Percentiles rank a stretch among this genome's conserved stretches.
Conservation (phyloP, 2,329 filamentous ascomycete species). For the Madurella fahalii region DNA sequence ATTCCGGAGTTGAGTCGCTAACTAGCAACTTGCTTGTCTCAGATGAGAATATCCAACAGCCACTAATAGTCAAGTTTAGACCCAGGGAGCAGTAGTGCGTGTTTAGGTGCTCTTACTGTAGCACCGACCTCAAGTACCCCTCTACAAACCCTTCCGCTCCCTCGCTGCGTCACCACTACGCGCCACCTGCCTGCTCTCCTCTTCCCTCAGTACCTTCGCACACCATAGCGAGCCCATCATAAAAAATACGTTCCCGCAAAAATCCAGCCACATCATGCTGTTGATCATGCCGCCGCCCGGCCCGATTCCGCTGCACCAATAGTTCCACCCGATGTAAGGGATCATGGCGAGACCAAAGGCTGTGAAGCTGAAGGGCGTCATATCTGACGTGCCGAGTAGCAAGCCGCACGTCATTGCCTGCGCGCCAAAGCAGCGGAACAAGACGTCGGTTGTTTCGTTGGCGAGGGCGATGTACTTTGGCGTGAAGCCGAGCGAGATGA, state of each 20-base stretch:
- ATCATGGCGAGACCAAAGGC: conserved; percentile 23
- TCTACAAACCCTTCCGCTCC: background rate
- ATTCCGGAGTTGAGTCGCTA: background rate
- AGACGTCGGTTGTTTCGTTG: conserved; percentile 17
- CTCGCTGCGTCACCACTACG: too few relatives aligned
- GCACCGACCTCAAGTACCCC: too few relatives aligned
- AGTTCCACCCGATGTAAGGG: conserved; percentile 20
- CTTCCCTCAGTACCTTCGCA: conserved; percentile 16
- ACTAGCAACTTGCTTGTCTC: too few relatives aligned
- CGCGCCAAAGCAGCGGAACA: conserved; percentile 21
- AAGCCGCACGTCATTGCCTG: conserved; percentile 25
- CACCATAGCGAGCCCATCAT: conserved; percentile 20
- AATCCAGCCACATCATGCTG: conserved; percentile 19
- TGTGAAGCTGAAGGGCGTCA: conserved; percentile 22
- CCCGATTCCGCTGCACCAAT: conserved; percentile 18
- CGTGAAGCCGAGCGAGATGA: conserved; percentile 20
- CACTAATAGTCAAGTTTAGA: too few relatives aligned
- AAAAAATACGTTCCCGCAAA: conserved; percentile 21
- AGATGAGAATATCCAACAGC: too few relatives aligned
- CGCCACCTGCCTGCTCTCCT: conserved; percentile 8
- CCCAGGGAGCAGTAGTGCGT: too few relatives aligned
- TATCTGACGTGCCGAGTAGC: too few relatives aligned
- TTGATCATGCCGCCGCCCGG: conserved; percentile 17
- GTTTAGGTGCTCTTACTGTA: too few relatives aligned
- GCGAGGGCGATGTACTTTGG: conserved; percentile 16